Conservation (phyloP, 2,329 filamentous ascomycete species). For the Cytospora piceicola region DNA sequence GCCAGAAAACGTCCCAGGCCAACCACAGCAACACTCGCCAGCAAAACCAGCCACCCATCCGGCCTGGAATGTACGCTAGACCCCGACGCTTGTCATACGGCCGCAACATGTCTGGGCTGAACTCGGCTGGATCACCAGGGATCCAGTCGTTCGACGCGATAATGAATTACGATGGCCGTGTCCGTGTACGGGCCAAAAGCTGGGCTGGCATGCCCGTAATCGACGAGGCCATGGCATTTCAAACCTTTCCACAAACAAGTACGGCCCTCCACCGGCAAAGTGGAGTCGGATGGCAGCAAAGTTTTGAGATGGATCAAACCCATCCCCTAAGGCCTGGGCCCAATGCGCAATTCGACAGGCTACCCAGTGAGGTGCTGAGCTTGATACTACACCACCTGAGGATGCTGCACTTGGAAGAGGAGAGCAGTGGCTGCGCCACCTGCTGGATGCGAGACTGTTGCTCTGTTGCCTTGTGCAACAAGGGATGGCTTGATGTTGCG, state of each 20-base stretch:
- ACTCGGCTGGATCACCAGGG: slow-evolving; percentile 22
- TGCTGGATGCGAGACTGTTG: slow-evolving; percentile 68
- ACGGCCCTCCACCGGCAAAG: slow-evolving; percentile 10
- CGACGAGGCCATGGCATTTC: slow-evolving; percentile 28
- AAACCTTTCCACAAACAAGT: slow-evolving; percentile 11
- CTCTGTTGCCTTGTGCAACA: slow-evolving; percentile 53
- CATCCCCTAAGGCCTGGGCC: slow-evolving; percentile 42
- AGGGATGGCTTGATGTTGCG: slow-evolving; percentile 57
- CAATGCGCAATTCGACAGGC: slow-evolving; percentile 57
- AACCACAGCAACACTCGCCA: slow-evolving; percentile 13
- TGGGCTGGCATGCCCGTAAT: slow-evolving; percentile 38
- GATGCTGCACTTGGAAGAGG: slow-evolving; percentile 52
- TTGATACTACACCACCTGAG: slow-evolving; percentile 60
- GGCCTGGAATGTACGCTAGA: slow-evolving; percentile 32
- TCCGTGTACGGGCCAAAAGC: slow-evolving; percentile 35
- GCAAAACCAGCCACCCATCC: neutral
- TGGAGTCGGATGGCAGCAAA: slow-evolving; percentile 10
- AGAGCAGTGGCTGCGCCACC: slow-evolving; percentile 61
- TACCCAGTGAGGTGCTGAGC: slow-evolving; percentile 63
- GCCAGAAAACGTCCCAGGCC: slow-evolving; percentile 16
- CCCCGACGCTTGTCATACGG: slow-evolving; percentile 36
- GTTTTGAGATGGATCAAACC: slow-evolving; percentile 35
- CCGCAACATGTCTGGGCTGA: slow-evolving; percentile 25
- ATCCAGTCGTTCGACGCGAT: slow-evolving; percentile 46
- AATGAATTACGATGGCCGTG: slow-evolving; percentile 30